Percentiles rank a stretch among this genome's conserved stretches.
Conservation (phyloP, 2,329 filamentous ascomycete species). For the Dothiorella sarmentorum region DNA sequence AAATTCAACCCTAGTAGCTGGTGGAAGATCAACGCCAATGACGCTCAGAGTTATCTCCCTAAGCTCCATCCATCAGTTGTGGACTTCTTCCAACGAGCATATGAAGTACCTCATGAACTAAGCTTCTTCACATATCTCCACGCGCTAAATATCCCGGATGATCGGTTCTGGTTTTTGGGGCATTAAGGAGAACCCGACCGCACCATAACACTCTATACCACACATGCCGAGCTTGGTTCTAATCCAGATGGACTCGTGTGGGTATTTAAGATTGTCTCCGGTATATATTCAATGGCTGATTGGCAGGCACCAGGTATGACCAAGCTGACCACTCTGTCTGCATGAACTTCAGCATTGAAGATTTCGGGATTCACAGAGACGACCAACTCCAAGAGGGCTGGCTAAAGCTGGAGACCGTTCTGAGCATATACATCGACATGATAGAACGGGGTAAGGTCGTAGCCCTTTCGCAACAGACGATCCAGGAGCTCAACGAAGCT, state of each 20-base stretch:
- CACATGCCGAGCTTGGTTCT: neutral
- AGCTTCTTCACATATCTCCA: neutral
- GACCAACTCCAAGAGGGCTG: neutral
- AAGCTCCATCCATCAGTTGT: neutral
- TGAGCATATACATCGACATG: neutral
- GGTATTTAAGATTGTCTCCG: neutral
- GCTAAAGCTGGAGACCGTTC: neutral
- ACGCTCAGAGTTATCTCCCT: neutral
- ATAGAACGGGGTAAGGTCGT: neutral
- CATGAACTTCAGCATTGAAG: constrained; percentile 1
- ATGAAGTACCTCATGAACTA: neutral
- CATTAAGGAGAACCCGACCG: neutral
- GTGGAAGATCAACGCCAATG: neutral
- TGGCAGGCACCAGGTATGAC: neutral
- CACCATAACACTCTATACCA: neutral
- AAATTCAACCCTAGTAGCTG: neutral
- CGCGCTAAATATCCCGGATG: neutral
- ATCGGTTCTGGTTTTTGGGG: neutral
- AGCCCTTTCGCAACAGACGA: neutral
- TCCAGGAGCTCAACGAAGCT: too few species aligned
- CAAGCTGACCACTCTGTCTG: neutral
- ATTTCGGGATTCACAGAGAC: neutral
- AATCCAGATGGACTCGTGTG: neutral
- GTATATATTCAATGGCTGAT: neutral
- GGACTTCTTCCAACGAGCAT: neutral